Evolutionary conservation across 106 monocot genomes (phyloP).

Genomic region (Agapanthus africanus): DNA sequence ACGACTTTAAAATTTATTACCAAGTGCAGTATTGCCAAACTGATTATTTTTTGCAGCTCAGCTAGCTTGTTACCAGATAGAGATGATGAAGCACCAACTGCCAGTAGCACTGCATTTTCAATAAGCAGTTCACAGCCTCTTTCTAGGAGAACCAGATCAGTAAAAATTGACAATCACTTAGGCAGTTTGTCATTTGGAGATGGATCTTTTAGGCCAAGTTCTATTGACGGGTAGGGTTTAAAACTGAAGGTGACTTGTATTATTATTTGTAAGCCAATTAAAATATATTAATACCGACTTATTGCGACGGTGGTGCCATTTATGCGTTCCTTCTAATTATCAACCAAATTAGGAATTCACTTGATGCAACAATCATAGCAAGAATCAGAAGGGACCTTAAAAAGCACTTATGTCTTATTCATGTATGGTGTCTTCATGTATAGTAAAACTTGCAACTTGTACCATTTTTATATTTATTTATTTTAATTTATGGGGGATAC

Average conservation of each 20-base stretch:
- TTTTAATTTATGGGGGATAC: no score
- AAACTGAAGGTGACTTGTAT: conserved; percentile 11
- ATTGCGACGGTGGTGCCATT: not conserved
- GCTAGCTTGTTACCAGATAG: conserved; percentile 43
- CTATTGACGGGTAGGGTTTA: conserved; percentile 70
- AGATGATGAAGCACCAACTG: conserved; percentile 54
- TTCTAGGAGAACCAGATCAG: conserved; percentile 82
- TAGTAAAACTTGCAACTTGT: not conserved
- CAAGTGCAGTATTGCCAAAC: not conserved
- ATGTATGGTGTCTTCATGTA: not conserved
- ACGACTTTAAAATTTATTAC: not conserved
- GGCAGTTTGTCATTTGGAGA: conserved; percentile 18
- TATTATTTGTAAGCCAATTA: not conserved
- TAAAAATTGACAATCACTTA: conserved; percentile 55
- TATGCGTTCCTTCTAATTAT: not conserved
- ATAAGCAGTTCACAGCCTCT: conserved; percentile 57
- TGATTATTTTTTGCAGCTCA: conserved; percentile 49
- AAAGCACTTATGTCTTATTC: not conserved
- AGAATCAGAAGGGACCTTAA: not conserved
- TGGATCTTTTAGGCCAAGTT: conserved; percentile 40
- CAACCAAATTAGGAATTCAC: not conserved
- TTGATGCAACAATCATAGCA: not conserved
- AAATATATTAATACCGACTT: not conserved
- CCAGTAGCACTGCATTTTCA: conserved; percentile 35
- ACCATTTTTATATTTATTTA: not conserved